A percentile compares a stretch with the other conserved stretches of the same genome.
These are phyloP conservation scores for Cryphonectria carpinicola DNA, from an alignment of 2,329 filamentous ascomycete species.

Conservation along the genomic window DNA sequence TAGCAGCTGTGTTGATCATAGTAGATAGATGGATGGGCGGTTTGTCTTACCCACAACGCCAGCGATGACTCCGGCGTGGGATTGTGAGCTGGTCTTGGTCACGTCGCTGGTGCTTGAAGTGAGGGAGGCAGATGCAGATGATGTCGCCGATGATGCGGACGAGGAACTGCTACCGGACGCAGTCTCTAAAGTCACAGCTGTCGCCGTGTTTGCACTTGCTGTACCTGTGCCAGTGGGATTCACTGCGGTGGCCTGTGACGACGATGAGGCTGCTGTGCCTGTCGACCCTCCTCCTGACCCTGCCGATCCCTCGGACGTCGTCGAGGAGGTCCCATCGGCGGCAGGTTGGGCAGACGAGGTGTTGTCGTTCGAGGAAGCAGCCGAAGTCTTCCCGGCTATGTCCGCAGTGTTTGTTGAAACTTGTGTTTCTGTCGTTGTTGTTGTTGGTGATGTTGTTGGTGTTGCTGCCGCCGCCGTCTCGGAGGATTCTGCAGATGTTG, in stretches of 20 bases:
- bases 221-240: background rate
- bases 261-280: background rate
- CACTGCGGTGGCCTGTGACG: background rate
- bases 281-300: conserved; percentile 1
- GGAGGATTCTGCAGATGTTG: background rate
- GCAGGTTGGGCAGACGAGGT: background rate
- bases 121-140: background rate
- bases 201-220: background rate
- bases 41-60: conserved; percentile 9
- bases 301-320: background rate
- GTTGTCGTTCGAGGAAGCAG: background rate
- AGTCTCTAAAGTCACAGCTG: background rate
- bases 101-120: conserved; percentile 7
- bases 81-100: background rate
- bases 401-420: background rate
- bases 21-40: background rate
- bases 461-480: background rate
- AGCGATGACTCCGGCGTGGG: conserved; percentile 14
- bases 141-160: conserved; percentile 7
- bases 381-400: background rate
- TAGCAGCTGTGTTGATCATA: background rate
- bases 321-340: background rate
- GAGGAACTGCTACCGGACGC: background rate
- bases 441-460: background rate
- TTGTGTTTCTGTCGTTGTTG: background rate